Evolutionary conservation across 768 basidiomycete species (phyloP).

Genomic region (Naematelia encephala): DNA sequence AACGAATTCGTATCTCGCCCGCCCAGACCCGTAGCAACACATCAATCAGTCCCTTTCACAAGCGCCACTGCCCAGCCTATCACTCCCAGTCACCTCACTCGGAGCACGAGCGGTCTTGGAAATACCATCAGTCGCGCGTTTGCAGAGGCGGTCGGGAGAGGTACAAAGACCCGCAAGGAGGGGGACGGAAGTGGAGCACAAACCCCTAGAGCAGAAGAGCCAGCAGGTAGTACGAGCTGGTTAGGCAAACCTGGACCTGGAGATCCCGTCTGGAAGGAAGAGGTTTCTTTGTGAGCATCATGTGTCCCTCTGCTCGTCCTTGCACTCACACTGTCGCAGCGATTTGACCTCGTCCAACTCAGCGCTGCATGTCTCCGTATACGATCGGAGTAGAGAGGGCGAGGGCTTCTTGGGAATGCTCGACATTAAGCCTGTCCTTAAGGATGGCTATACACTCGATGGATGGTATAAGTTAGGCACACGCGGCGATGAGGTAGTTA

Average conservation of each 20-base stretch:
- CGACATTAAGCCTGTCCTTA: slow-evolving; percentile 82
- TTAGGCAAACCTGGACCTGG: slow-evolving; percentile 50
- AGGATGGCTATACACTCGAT: slow-evolving; percentile 93
- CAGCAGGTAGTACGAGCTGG: slow-evolving; percentile 29
- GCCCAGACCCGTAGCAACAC: slow-evolving; percentile 36
- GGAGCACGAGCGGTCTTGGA: slow-evolving; percentile 41
- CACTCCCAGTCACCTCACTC: slow-evolving; percentile 33
- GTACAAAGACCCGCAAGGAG: slow-evolving; percentile 27
- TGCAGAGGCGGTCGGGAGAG: slow-evolving; percentile 48
- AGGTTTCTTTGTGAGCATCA: slow-evolving; percentile 88
- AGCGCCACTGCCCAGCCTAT: slow-evolving; percentile 41
- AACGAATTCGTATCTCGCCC: slow-evolving; percentile 89
- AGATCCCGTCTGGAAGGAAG: slow-evolving; percentile 99
- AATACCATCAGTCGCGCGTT: slow-evolving; percentile 48
- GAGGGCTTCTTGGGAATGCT: slow-evolving; percentile 86
- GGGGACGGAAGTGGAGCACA: slow-evolving; percentile 32
- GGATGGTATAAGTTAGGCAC: slow-evolving; percentile 65
- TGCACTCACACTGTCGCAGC: slow-evolving; percentile 55
- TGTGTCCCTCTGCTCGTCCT: not conserved
- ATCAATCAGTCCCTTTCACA: slow-evolving; percentile 39
- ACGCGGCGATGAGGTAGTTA: slow-evolving; percentile 63
- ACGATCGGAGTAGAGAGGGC: slow-evolving; percentile 76
- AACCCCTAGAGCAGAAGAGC: slow-evolving; percentile 40
- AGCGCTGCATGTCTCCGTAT: slow-evolving; percentile 79
- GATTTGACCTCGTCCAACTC: slow-evolving; percentile 90